Percentiles rank a stretch among this genome's conserved stretches.
These are phyloP conservation scores for Fusarium palustre DNA, from an alignment of 2,329 filamentous ascomycete genomes.

Conservation along the genomic window DNA sequence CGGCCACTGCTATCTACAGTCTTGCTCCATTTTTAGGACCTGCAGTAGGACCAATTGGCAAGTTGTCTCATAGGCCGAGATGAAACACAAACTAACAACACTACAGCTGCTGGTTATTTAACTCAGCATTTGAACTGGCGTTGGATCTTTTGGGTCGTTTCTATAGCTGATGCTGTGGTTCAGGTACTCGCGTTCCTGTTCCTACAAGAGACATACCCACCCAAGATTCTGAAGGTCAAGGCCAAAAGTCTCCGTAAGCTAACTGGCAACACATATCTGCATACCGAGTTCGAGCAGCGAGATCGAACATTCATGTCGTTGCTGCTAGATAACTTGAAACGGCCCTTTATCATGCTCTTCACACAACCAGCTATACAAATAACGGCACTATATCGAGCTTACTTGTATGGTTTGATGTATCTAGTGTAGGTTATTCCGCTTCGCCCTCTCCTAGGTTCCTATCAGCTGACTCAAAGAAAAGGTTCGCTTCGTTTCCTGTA, in stretches of 20 bases:
- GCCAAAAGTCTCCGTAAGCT: slow-evolving; percentile 45
- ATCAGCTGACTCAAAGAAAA: slow-evolving; percentile 5
- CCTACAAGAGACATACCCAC: slow-evolving; percentile 55
- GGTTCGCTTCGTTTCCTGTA: slow-evolving; percentile 63
- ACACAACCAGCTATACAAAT: slow-evolving; percentile 64
- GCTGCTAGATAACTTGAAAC: slow-evolving; percentile 52
- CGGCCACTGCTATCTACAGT: slow-evolving; percentile 50
- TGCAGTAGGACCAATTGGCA: slow-evolving; percentile 56
- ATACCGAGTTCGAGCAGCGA: slow-evolving; percentile 47
- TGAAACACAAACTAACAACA: not conserved
- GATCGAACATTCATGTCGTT: slow-evolving; percentile 44
- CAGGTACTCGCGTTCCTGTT: slow-evolving; percentile 54
- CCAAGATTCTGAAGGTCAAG: slow-evolving; percentile 48
- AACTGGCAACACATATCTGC: slow-evolving; percentile 46
- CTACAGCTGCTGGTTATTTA: slow-evolving; percentile 54
- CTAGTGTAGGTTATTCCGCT: slow-evolving; percentile 52
- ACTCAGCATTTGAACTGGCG: slow-evolving; percentile 55
- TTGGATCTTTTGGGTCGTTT: slow-evolving; percentile 59
- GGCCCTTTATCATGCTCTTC: slow-evolving; percentile 62
- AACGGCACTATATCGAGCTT: slow-evolving; percentile 61
- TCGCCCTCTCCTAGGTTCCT: fast-evolving
- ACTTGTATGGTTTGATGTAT: slow-evolving; percentile 67
- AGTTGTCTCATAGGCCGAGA: not conserved
- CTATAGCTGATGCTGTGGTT: slow-evolving; percentile 52
- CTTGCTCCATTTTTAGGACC: slow-evolving; percentile 59